phyloP scores from a whole-genome alignment of 352 stramenopile genomes.

The Thalassiosira sp. region DNA sequence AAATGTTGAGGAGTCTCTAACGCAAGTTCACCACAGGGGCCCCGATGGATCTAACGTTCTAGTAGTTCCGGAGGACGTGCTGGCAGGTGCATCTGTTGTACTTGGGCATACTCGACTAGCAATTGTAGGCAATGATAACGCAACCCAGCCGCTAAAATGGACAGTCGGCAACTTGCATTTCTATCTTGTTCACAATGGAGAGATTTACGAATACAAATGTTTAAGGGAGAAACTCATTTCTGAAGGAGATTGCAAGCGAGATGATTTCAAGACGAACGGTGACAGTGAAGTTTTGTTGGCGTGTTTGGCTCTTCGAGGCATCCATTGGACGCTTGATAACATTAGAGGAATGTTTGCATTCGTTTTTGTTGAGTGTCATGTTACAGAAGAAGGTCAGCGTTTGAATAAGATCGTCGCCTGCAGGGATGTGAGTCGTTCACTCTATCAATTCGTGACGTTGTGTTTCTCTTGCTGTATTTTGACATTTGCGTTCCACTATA shows the following conservation, averaged over 20 bases:
- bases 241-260: background rate
- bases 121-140: conserved; percentile 13
- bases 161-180: background rate
- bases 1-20: background rate
- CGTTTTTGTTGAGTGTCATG: conserved; percentile 10
- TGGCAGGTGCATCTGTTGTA: background rate
- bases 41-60: conserved; percentile 5
- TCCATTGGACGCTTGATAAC: conserved; percentile 10
- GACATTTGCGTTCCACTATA: too few species aligned
- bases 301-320: conserved; percentile 4
- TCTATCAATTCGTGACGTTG: too few species aligned
- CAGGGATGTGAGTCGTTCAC: background rate
- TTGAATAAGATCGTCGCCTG: background rate
- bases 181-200: conserved; percentile 16
- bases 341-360: conserved; percentile 19
- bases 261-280: conserved; percentile 17
- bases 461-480: too few species aligned
- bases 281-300: conserved; percentile 24
- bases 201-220: conserved; percentile 20
- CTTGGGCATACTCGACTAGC: conserved; percentile 7
- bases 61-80: background rate
- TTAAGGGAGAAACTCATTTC: conserved; percentile 2
- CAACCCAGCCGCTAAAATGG: conserved; percentile 7
- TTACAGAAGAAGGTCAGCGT: background rate
- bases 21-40: conserved; percentile 2